Conservation (phyloP, 2,329 filamentous ascomycete species). For the Botrytis deweyae region DNA sequence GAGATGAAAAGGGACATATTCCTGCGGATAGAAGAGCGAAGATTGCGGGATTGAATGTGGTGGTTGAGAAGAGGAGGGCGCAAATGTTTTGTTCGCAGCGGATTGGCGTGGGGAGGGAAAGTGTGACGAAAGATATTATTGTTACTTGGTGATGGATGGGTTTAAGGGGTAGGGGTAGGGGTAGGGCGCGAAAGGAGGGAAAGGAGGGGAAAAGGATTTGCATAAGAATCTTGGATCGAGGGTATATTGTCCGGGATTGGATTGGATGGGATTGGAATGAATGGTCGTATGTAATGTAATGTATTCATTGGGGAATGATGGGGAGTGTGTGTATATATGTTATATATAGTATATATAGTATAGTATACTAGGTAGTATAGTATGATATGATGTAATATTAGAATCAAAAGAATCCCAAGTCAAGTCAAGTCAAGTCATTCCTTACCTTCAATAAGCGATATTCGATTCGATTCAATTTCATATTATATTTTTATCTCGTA, state of each 20-base stretch:
- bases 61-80: not conserved
- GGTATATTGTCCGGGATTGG: not conserved
- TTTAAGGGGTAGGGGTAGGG: no score
- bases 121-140: not conserved
- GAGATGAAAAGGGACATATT: conserved; percentile 12
- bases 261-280: no score
- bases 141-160: conserved; percentile 8
- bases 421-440: no score
- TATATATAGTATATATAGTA: no score
- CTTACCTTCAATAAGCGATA: no score
- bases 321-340: not conserved
- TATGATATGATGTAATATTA: not conserved
- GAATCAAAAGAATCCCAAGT: not conserved
- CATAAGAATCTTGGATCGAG: no score
- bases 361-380: no score
- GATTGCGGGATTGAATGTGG: not conserved
- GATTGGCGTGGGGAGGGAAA: not conserved
- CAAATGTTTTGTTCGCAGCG: conserved; percentile 13
- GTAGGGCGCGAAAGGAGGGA: not conserved
- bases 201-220: not conserved
- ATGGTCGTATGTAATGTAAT: not conserved
- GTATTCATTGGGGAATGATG: not conserved
- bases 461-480: no score
- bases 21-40: not conserved
- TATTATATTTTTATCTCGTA: no score